Base-by-base conservation (phyloP, 805 yeast genomes). In the Nakazawaea anatomiae region DNA sequence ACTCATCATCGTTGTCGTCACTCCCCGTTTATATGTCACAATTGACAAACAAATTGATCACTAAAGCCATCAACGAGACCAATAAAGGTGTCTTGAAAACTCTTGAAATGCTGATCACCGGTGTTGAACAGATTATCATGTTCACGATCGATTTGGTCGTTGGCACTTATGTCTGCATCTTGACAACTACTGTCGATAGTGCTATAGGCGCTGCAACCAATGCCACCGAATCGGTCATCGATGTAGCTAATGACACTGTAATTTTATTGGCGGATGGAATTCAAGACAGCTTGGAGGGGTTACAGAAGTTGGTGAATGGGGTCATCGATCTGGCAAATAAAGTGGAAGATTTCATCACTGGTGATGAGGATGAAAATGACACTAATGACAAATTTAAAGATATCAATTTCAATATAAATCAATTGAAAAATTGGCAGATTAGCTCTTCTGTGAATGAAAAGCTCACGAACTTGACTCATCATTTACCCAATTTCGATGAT, bases 111-210 rank as follows among this genome's bases (percentile, higher is more conserved):
- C 58, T 80, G 9, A 61, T 88, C 0, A 76, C 80, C 0, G 85
- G 82, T 0, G 68, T 83, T 6, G 84, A 87, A 57, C 72, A 75
- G 41, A 55, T 90, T 40, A 62, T 88, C 0, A 60, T 80, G 4
- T 88, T 92, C 60, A 69, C 80, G 6, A 68, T 92, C 7, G 89
- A 90, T 34, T 58, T 92, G 55, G 78, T 86, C 45, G 65, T 90
- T 2, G 98, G 97, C 0, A 94, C 98, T 0, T 89, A 88, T 65
- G 84, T 86, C 0, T 94, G 99, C 65, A 70, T 94, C 11, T 63
- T 89, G 11, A 80, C 87, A 0, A 83, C 94, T 5, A 80, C 90
- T 0, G 72, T 91, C 6, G 83, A 80, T 58, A 88, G 91, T 3
- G 76, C 87, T 0, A 85, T 83, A 1, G 82, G 80, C 56, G 80